Base-by-base conservation (phyloP, 2,329 filamentous ascomycete genomes). In the Penicillium sumatraense region DNA sequence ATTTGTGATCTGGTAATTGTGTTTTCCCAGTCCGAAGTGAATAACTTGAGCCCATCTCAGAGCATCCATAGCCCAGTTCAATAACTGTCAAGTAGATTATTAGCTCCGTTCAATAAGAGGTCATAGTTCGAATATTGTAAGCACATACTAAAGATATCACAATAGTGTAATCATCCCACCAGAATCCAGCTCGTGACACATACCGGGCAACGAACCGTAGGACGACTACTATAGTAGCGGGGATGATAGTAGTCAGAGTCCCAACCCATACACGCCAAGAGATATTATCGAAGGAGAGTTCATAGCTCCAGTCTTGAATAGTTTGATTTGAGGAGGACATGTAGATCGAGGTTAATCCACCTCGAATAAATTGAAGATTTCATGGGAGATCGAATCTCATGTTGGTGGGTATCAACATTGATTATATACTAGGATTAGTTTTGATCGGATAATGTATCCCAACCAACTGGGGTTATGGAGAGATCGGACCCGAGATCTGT, bases 81-180 rank as follows among this genome's bases (percentile, higher is more conserved):
- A 14, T 3, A 55, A 31, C 65, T 68, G 5, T 23, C 2, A 13
- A 10, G 51, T 21, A 50, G 27, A 3, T 16, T 40, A 49, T 40
- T 21, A 46, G 14, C 46, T 11, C 31, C 6, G 33, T 8, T n/a
- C 24, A 14, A 23, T n/a, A n/a, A n/a, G n/a, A n/a, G n/a, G n/a
- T n/a, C n/a, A n/a, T n/a, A n/a, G n/a, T n/a, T n/a, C n/a, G n/a
- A n/a, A n/a, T n/a, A n/a, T n/a, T n/a, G n/a, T n/a, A n/a, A 29
- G 20, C 13, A 51, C 58, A 49, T 56, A 69, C 65, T 48, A 69
- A 29, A 16, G 68, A 55, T 21, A 53, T 40, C 1, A 52, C 51
- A 53, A 70, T 68, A n/a, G 60, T 65, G 51, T 64, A 69, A 40
- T 70, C 68, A 60, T 69, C 67, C 66, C 67, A 70, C 67, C 68